A percentile compares a stretch with the other conserved stretches of the same genome.
Evolutionary conservation across 208 protist genomes (phyloP).

Genomic region (Crithidia fasciculata): DNA sequence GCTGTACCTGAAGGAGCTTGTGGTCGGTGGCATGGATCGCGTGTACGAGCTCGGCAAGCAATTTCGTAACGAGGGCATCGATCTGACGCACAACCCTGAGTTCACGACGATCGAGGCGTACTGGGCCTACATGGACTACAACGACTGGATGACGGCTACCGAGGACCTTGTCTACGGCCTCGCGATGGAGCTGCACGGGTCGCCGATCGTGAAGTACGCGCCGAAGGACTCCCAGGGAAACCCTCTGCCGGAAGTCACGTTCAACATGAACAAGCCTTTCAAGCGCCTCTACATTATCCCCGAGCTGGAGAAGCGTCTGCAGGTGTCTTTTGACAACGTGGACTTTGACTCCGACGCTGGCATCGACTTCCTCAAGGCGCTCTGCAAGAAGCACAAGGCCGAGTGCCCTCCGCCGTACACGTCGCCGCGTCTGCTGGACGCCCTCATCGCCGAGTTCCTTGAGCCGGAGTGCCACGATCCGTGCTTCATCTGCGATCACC

Average conservation of each 20-base stretch:
- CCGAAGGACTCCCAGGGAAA: constrained; percentile 89
- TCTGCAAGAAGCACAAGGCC: constrained; percentile 93
- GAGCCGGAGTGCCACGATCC: constrained; percentile 98
- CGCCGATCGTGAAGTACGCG: constrained; percentile 95
- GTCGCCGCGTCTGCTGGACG: constrained; percentile 97
- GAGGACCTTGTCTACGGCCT: constrained; percentile 96
- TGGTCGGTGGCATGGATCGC: constrained; percentile 99
- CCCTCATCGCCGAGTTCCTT: constrained; percentile 96
- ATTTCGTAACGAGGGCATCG: constrained; percentile 99
- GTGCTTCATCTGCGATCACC: constrained; percentile 99
- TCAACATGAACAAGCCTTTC: constrained; percentile 99
- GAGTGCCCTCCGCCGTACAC: constrained; percentile 96
- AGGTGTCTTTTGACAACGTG: constrained; percentile 83
- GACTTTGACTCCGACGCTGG: constrained; percentile 81
- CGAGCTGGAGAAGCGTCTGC: constrained; percentile 93
- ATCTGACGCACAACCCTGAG: constrained; percentile 99
- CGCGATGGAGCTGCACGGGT: constrained; percentile 95
- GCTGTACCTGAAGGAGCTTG: constrained; percentile 99
- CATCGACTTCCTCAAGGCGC: constrained; percentile 88
- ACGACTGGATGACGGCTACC: constrained; percentile 99
- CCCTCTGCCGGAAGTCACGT: constrained; percentile 79
- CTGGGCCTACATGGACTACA: constrained; percentile 99
- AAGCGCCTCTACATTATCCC: constrained; percentile 96
- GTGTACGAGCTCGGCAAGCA: constrained; percentile 99
- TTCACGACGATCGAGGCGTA: constrained; percentile 99